Evolutionary conservation across 1,284 basidiomycete species (phyloP).

Genomic region (Melanopsichium pennsylvanicum): DNA sequence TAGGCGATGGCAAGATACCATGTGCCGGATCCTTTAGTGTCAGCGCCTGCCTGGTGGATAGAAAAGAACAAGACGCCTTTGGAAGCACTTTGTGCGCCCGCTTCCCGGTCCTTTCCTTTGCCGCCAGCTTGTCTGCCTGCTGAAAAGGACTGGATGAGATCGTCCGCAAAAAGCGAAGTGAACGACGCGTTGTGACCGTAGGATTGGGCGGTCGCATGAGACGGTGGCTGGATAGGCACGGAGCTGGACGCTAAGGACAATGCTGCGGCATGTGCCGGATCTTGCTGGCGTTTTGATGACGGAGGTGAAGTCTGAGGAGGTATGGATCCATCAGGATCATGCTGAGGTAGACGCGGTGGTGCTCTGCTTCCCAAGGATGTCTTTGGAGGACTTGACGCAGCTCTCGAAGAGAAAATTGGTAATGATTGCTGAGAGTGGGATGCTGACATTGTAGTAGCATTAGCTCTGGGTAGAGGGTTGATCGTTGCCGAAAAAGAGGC

Average conservation of each 20-base stretch:
- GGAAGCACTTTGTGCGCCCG: slow-evolving; percentile 17
- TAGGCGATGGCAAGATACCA: slow-evolving; percentile 55
- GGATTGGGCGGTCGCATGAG: slow-evolving; percentile 7
- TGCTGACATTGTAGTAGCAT: not conserved
- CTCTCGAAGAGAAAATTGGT: not conserved
- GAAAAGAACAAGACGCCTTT: slow-evolving; percentile 53
- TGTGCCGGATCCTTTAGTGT: slow-evolving; percentile 48
- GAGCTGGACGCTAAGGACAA: slow-evolving; percentile 36
- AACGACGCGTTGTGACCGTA: slow-evolving; percentile 26
- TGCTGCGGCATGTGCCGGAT: slow-evolving; percentile 25
- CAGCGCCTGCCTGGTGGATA: slow-evolving; percentile 43
- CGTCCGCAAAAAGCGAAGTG: slow-evolving; percentile 43
- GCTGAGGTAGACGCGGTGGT: not conserved
- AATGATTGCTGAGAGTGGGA: not conserved
- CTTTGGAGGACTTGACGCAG: not conserved
- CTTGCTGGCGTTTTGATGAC: slow-evolving; percentile 5
- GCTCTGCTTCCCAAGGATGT: not conserved
- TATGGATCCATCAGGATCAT: not conserved
- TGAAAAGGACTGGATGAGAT: slow-evolving; percentile 24
- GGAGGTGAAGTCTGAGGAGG: slow-evolving; percentile 9
- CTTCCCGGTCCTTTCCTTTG: slow-evolving; percentile 37
- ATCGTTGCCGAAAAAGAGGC: slow-evolving; percentile 10
- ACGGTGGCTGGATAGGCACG: slow-evolving; percentile 37
- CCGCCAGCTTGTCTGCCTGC: slow-evolving; percentile 6
- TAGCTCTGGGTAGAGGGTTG: not conserved